Conservation (phyloP, 306 rosid genomes). For the Lithocarpus polystachyus region DNA sequence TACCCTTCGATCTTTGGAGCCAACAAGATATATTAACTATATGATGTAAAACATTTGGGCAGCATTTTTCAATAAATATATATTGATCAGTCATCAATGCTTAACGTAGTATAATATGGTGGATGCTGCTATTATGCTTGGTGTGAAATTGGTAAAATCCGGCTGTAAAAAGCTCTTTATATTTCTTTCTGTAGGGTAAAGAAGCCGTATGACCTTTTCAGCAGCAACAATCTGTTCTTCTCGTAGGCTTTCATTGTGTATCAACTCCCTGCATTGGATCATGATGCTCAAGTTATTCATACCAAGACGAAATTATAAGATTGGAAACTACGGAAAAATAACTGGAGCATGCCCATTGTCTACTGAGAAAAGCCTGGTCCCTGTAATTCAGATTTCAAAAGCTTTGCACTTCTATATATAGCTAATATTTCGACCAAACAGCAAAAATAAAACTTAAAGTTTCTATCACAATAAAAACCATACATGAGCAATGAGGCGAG, state of each 20-base stretch:
- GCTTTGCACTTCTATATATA: conserved; percentile 3
- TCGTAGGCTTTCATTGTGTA: conserved; percentile 37
- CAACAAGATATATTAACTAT: neutral
- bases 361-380: neutral
- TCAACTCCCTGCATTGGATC: conserved; percentile 48
- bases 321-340: neutral
- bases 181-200: conserved; percentile 46
- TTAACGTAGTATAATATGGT: conserved; percentile 49
- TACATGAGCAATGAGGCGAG: conserved; percentile 56
- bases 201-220: conserved; percentile 51
- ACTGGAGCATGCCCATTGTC: neutral
- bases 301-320: neutral
- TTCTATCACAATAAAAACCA: neutral
- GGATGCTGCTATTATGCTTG: conserved; percentile 74
- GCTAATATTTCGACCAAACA: neutral
- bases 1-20: neutral
- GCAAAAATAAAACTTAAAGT: neutral
- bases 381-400: neutral
- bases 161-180: conserved; percentile 14
- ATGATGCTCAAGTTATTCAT: conserved; percentile 1
- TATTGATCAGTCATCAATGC: conserved; percentile 12
- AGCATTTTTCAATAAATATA: neutral
- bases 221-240: conserved; percentile 68
- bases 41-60: neutral
- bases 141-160: conserved; percentile 33